A percentile compares a stretch with the other conserved stretches of the same genome.
Conservation (phyloP, 257 asterid genomes). For the Osmanthus fragrans region DNA sequence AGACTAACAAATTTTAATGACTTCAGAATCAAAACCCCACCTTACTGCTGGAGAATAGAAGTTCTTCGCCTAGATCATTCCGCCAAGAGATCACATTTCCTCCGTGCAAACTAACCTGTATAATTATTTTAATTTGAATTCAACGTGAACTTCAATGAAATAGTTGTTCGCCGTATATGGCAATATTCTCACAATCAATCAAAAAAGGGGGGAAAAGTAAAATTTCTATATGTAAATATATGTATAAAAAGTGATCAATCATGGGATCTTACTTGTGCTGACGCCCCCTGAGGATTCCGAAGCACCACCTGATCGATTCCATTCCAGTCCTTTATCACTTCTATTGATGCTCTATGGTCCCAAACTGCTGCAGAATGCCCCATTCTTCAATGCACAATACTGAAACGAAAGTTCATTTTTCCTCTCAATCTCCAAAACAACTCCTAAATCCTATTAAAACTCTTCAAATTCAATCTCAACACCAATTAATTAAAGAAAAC, state of each 20-base stretch:
- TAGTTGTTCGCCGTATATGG: neutral
- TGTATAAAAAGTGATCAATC: constrained; percentile 16
- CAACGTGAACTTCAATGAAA: constrained; percentile 14
- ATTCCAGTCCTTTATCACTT: constrained; percentile 77
- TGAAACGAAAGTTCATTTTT: neutral
- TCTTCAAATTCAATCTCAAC: neutral
- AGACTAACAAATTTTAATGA: too few relatives aligned
- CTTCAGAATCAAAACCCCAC: constrained; percentile 38
- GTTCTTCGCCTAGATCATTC: constrained; percentile 88
- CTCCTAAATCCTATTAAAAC: constrained; percentile 19
- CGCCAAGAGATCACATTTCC: constrained; percentile 95
- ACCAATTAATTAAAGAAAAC: neutral
- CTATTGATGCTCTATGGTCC: constrained; percentile 69
- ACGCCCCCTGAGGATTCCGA: constrained; percentile 81
- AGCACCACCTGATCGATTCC: constrained; percentile 88
- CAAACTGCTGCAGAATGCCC: constrained; percentile 83
- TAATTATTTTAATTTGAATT: constrained; percentile 12
- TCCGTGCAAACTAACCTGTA: constrained; percentile 86
- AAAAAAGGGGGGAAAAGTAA: constrained; percentile 10
- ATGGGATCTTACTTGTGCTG: constrained; percentile 65
- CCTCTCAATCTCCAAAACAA: constrained; percentile 21
- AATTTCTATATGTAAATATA: constrained; percentile 1
- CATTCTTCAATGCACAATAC: constrained; percentile 43
- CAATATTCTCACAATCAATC: constrained; percentile 4
- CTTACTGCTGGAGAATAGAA: constrained; percentile 86